These are phyloP conservation scores for Xenosphaeropsis pyriputrescens DNA, from an alignment of 2,329 filamentous ascomycete species.

Conservation along the genomic window DNA sequence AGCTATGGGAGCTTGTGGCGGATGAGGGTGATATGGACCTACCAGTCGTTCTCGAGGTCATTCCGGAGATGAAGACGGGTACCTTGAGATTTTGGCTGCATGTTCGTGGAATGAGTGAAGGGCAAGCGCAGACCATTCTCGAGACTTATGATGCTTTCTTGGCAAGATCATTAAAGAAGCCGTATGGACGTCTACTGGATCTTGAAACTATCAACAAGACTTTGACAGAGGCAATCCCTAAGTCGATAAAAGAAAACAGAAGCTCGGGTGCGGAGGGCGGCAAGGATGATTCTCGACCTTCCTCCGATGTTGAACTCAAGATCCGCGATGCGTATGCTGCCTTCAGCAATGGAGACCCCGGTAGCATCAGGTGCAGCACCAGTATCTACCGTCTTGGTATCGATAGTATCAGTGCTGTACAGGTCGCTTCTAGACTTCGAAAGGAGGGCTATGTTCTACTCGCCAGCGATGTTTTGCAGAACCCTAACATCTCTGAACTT, in stretches of 20 bases:
- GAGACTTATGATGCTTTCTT: conserved; percentile 11
- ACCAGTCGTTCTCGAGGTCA: conserved; percentile 63
- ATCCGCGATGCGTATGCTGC: conserved; percentile 26
- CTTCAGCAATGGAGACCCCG: conserved; percentile 35
- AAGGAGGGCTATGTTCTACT: conserved; percentile 40
- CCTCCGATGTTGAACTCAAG: conserved; percentile 21
- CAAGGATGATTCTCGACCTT: not conserved
- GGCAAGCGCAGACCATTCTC: conserved; percentile 8
- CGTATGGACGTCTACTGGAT: conserved; percentile 6
- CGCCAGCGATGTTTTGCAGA: conserved; percentile 61
- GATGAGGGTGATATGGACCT: conserved; percentile 57
- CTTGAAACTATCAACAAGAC: no score
- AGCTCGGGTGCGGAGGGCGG: not conserved
- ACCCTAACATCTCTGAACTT: conserved; percentile 27
- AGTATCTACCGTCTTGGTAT: conserved; percentile 82
- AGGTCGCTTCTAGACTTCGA: conserved; percentile 57
- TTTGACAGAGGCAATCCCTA: no score
- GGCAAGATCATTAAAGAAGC: conserved; percentile 10
- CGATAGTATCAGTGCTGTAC: conserved; percentile 78
- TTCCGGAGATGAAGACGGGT: conserved; percentile 38
- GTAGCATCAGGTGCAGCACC: conserved; percentile 40
- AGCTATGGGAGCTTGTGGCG: conserved; percentile 38
- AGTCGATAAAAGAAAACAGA: not conserved
- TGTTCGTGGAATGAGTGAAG: conserved; percentile 1
- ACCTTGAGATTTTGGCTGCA: conserved; percentile 20